phyloP scores from a whole-genome alignment of 768 basidiomycete species.

The Tylopilus vinaceipallidus region DNA sequence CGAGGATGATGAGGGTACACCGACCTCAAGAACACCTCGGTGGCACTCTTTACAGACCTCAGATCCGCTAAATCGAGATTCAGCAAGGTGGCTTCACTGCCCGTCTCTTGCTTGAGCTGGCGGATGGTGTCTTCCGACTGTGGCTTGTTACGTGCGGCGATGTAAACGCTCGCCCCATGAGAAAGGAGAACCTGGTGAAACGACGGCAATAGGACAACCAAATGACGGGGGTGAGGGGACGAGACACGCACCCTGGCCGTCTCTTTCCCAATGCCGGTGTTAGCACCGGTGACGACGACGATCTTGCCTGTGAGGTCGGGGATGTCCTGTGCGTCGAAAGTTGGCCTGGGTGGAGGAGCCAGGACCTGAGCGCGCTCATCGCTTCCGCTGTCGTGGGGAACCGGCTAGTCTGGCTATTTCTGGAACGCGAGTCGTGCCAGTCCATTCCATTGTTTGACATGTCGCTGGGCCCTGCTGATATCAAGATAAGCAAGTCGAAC shows the following conservation, averaged over 20 bases:
- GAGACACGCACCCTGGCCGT: slow-evolving; percentile 15
- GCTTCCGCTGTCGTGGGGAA: no score
- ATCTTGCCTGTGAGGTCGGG: slow-evolving; percentile 36
- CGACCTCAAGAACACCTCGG: slow-evolving; percentile 31
- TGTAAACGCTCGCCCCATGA: slow-evolving; percentile 37
- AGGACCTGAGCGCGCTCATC: slow-evolving; percentile 10
- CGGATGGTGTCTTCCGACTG: slow-evolving; percentile 31
- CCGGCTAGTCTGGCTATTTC: no score
- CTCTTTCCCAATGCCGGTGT: slow-evolving; percentile 30
- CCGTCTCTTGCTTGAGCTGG: slow-evolving; percentile 32
- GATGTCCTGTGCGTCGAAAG: slow-evolving; percentile 29
- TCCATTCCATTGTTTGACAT: no score
- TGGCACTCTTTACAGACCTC: slow-evolving; percentile 32
- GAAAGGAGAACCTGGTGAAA: slow-evolving; percentile 23
- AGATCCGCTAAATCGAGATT: slow-evolving; percentile 39
- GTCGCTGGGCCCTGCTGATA: no score
- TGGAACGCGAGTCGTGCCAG: no score
- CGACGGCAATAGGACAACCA: background rate
- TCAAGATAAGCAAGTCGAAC: slow-evolving; percentile 4
- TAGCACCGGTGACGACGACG: slow-evolving; percentile 36
- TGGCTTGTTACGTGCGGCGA: slow-evolving; percentile 28
- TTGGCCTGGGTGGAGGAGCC: slow-evolving; percentile 24
- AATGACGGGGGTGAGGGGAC: background rate
- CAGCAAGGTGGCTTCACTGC: slow-evolving; percentile 33
- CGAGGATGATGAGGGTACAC: background rate